Conservation (phyloP, 169 alveolate species). For the Cryptosporidium viatorum region DNA sequence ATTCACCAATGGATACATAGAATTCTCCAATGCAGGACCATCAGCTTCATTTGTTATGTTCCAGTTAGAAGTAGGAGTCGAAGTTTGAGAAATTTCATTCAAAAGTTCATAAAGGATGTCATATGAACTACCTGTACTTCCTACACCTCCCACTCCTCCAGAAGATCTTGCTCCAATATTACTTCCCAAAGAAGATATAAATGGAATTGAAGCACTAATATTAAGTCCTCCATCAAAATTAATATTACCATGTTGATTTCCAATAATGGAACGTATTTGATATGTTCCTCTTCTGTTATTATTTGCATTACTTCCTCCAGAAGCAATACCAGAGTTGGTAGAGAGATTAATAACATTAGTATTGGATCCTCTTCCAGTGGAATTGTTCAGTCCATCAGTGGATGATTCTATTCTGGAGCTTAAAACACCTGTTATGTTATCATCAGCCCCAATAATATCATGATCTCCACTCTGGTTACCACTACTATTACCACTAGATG, state of each 20-base stretch:
- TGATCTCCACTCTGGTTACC: background rate
- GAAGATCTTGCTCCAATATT: background rate
- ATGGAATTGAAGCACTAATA: conserved; percentile 41
- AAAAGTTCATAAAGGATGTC: conserved; percentile 67
- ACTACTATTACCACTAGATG: background rate
- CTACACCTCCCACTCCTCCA: conserved; percentile 1
- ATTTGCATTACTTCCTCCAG: background rate
- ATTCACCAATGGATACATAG: conserved; percentile 57
- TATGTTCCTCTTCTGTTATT: conserved; percentile 34
- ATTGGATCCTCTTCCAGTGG: background rate
- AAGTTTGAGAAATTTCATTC: conserved; percentile 54
- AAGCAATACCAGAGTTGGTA: background rate
- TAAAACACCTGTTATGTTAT: background rate
- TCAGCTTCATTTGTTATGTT: conserved; percentile 42
- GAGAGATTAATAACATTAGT: background rate
- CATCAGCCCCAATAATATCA: background rate
- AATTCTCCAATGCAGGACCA: conserved; percentile 59
- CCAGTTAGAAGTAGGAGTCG: conserved; percentile 68
- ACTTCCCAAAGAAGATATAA: conserved; percentile 32
- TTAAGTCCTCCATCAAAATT: conserved; percentile 59
- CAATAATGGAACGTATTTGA: conserved; percentile 52
- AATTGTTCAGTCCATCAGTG: background rate
- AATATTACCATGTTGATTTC: conserved; percentile 39
- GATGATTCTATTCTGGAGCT: background rate
- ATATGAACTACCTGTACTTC: conserved; percentile 28